Evolutionary conservation across 2,329 filamentous ascomycete genomes (phyloP).

Genomic region (Cladosporium cucumerinum): DNA sequence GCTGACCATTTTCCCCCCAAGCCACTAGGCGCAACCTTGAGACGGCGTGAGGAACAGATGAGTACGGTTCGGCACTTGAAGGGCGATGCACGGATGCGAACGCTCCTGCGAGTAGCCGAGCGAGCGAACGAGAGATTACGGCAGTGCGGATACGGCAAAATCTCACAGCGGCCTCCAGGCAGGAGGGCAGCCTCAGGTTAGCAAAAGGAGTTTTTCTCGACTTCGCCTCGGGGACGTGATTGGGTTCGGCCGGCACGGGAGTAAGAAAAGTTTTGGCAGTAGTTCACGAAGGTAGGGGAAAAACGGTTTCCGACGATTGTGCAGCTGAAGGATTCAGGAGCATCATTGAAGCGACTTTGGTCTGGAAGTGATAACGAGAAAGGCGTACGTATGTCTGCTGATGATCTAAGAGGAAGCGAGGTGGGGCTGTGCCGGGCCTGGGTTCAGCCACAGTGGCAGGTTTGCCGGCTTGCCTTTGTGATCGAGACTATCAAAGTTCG

Average conservation of each 20-base stretch:
- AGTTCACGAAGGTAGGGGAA: no score
- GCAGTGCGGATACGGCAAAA: not conserved
- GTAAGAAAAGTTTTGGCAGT: not conserved
- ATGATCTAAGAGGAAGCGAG: not conserved
- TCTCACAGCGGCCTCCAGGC: not conserved
- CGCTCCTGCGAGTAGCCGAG: constrained; percentile 3
- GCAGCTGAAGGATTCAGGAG: not conserved
- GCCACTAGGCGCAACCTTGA: not conserved
- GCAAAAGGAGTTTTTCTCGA: not conserved
- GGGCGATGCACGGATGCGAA: not conserved
- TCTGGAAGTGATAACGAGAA: not conserved
- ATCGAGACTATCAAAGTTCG: not conserved
- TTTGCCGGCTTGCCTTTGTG: not conserved
- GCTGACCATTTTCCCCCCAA: not conserved
- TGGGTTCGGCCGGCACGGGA: not conserved
- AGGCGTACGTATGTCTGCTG: not conserved
- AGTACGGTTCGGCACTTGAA: not conserved
- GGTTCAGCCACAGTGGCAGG: not conserved
- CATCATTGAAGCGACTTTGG: not conserved
- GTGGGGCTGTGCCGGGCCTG: not conserved
- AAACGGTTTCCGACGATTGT: not conserved
- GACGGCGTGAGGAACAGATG: not conserved
- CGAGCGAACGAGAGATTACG: not conserved
- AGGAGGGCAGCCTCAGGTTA: not conserved
- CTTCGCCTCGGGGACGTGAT: not conserved